Evolutionary conservation across 768 basidiomycete species (phyloP).

Genomic region (Agrocybe pediades): DNA sequence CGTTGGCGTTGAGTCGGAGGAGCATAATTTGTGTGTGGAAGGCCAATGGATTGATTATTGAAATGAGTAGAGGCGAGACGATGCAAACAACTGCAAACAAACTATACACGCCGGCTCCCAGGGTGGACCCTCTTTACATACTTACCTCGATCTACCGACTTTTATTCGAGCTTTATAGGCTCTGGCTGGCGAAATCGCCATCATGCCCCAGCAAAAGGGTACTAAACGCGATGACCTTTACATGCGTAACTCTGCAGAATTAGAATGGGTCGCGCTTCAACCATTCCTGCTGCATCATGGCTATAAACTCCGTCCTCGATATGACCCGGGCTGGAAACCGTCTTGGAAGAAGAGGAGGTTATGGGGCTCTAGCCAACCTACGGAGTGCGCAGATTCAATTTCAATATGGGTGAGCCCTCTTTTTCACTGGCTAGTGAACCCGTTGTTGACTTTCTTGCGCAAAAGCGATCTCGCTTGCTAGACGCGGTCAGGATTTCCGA

Average conservation of each 20-base stretch:
- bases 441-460: background rate
- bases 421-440: background rate
- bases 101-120: too few relatives aligned
- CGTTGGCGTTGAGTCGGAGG: too few relatives aligned
- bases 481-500: constrained; percentile 6
- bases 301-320: constrained; percentile 8
- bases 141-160: too few relatives aligned
- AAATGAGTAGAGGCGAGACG: too few relatives aligned
- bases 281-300: constrained; percentile 4
- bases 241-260: background rate
- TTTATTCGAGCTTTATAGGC: too few relatives aligned
- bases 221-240: background rate
- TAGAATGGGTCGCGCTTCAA: constrained; percentile 5
- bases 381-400: background rate
- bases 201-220: too few relatives aligned
- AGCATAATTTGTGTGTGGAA: too few relatives aligned
- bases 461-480: background rate
- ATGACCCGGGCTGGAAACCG: constrained; percentile 9
- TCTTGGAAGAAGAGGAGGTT: constrained; percentile 3
- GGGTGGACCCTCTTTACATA: too few relatives aligned
- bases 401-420: background rate
- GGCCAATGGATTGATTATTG: too few relatives aligned
- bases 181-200: too few relatives aligned
- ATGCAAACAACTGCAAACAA: too few relatives aligned
- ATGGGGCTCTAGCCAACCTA: background rate